Evolutionary conservation across 2,329 filamentous ascomycete species (phyloP).

Genomic region (Talaromyces pinophilus): DNA sequence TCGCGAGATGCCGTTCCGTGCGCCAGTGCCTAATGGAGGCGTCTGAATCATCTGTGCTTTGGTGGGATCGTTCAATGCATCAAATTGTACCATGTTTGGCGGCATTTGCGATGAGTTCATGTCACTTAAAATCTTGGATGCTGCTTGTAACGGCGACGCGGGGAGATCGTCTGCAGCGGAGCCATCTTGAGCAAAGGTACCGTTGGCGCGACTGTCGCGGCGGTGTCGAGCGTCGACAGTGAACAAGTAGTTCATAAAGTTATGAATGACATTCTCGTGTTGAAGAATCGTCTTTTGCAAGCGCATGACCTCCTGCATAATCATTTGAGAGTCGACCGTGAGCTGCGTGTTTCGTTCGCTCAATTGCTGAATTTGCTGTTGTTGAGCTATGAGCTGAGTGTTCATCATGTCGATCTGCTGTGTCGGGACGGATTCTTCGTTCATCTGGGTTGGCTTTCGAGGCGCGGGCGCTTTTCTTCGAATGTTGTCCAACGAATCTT

Average conservation of each 20-base stretch:
- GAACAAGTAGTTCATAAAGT: conserved; percentile 68
- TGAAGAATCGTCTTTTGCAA: conserved; percentile 71
- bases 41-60: conserved; percentile 59
- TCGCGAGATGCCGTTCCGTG: conserved; percentile 48
- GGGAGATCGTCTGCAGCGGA: conserved; percentile 62
- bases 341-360: conserved; percentile 84
- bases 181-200: conserved; percentile 41
- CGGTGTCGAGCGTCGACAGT: conserved; percentile 64
- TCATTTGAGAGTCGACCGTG: conserved; percentile 63
- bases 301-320: conserved; percentile 64
- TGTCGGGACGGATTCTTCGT: conserved; percentile 74
- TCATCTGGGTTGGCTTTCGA: conserved; percentile 67
- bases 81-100: conserved; percentile 63
- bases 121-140: conserved; percentile 65
- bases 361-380: conserved; percentile 86
- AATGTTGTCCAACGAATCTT: conserved; percentile 95
- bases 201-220: conserved; percentile 57
- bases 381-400: conserved; percentile 82
- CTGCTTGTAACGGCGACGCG: conserved; percentile 68
- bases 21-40: conserved; percentile 54
- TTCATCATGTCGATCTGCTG: conserved; percentile 90
- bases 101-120: conserved; percentile 63
- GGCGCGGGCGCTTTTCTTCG: conserved; percentile 91
- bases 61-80: conserved; percentile 63
- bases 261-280: conserved; percentile 70